Percentiles rank a stretch among this genome's conserved stretches.
These are phyloP conservation scores for Penicillium fuscoglaucum DNA, from an alignment of 2,329 filamentous ascomycete genomes.

Conservation along the genomic window DNA sequence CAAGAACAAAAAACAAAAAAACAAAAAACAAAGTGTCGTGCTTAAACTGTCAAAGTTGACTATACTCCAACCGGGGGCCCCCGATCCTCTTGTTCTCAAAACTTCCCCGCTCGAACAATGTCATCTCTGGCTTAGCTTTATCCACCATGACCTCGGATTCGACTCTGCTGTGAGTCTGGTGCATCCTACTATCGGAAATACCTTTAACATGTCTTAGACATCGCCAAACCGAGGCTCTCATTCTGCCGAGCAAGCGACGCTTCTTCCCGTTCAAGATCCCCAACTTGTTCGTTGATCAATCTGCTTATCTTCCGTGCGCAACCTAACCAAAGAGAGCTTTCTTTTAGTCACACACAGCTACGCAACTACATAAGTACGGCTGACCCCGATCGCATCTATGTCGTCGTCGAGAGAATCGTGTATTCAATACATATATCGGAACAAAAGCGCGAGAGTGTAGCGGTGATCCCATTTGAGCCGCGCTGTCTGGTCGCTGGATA, in stretches of 20 bases:
- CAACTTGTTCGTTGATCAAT: conserved; percentile 56
- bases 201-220: conserved; percentile 48
- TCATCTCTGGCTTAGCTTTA: conserved; percentile 31
- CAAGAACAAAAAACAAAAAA: not conserved
- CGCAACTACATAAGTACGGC: conserved; percentile 85
- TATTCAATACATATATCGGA: conserved; percentile 69
- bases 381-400: conserved; percentile 76
- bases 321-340: conserved; percentile 9
- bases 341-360: conserved; percentile 53
- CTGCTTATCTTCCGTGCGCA: conserved; percentile 5
- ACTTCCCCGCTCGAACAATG: conserved; percentile 33
- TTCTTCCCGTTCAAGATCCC: conserved; percentile 68
- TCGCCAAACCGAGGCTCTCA: conserved; percentile 65
- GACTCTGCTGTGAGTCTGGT: conserved; percentile 37
- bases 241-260: conserved; percentile 61
- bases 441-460: conserved; percentile 71
- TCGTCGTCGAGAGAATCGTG: conserved; percentile 74
- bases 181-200: not conserved
- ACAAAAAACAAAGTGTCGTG: not conserved
- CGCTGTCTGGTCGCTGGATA: conserved; percentile 82
- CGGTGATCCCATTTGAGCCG: conserved; percentile 68
- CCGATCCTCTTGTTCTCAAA: conserved; percentile 13
- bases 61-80: not conserved
- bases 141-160: conserved; percentile 46
- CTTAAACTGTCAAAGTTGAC: not conserved